Evolutionary conservation across 176 grass and related monocot species (phyloP), one percentile per base, ranked within the genome.

Genomic region (Rhynchospora breviuscula): DNA sequence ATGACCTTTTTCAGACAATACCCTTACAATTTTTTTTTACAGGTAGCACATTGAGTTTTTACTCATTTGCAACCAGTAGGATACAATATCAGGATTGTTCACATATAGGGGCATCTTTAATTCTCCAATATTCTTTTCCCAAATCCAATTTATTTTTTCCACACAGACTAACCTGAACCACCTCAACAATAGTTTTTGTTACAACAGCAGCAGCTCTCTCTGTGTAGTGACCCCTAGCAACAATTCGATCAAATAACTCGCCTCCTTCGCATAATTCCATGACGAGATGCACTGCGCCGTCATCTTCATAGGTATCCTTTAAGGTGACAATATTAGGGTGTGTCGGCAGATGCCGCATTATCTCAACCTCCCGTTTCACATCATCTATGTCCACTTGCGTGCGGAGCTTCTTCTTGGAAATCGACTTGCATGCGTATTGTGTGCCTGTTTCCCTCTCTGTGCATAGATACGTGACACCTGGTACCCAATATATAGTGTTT

Each of bases 241-340:
- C 94, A 80, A 97, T 97, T 33, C 94, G 63, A 78, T 97, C 94
- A 12, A 97, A 97, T 45, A 97, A 87, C 84, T 97, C 94, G 26
- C 94, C 94, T 10, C 94, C 94, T 74, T 93, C 86, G 72, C 94
- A 97, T 48, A 97, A 91, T 86, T 97, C 94, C 94, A 97, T 97
- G 18, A 97, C 94, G 46, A 97, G 72, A 87, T 97, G 88, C 54
- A 97, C 94, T 59, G 91, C 94, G 60, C 68, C 88, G 65, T 93
- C 89, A 69, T 97, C 94, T 86, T 97, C 94, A 85, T 93, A 97
- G 0, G 89, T 88, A 83, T 97, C 94, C 79, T 88, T 83, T 60
- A 97, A 88, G 8, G 80, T 93, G 87, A 97, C 94, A 62, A 97
- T 90, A 86, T 97, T 93, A 0, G 89, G 88, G 81, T 97, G 91